Percentiles rank a stretch among this genome's conserved stretches.
Conservation (phyloP, 257 asterid species). For the Cordia subcordata region DNA sequence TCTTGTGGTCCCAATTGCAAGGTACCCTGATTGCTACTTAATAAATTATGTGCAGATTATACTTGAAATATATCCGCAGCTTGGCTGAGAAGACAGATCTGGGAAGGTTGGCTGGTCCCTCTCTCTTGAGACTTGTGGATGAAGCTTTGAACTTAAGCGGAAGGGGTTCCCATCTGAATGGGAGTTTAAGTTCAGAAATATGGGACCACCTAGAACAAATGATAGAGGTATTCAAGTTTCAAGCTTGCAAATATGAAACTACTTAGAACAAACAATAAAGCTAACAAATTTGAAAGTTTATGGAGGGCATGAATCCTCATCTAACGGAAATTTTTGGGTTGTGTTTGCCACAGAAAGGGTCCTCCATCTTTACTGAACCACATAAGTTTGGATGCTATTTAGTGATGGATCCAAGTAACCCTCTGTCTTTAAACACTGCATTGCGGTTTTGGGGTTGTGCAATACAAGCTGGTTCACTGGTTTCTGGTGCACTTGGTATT, state of each 20-base stretch:
- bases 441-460: slow-evolving; percentile 90
- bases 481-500: slow-evolving; percentile 72
- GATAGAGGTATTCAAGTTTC: slow-evolving; percentile 44
- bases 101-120: slow-evolving; percentile 85
- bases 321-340: slow-evolving; percentile 5
- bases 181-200: slow-evolving; percentile 65
- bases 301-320: slow-evolving; percentile 32
- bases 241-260: slow-evolving; percentile 84
- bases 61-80: slow-evolving; percentile 67
- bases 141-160: slow-evolving; percentile 63
- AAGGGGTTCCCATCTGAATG: slow-evolving; percentile 43
- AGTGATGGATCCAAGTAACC: slow-evolving; percentile 58
- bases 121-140: slow-evolving; percentile 75
- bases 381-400: slow-evolving; percentile 68
- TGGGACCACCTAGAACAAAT: slow-evolving; percentile 65
- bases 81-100: slow-evolving; percentile 89
- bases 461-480: slow-evolving; percentile 77
- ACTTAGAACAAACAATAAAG: slow-evolving; percentile 54
- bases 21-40: background rate
- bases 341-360: slow-evolving; percentile 55
- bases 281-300: too few species aligned
- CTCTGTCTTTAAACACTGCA: slow-evolving; percentile 50
- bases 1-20: background rate
- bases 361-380: slow-evolving; percentile 58
- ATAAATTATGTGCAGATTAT: slow-evolving; percentile 44